Conservation (phyloP, 352 stramenopile species). For the Globisporangium megalacanthum region DNA sequence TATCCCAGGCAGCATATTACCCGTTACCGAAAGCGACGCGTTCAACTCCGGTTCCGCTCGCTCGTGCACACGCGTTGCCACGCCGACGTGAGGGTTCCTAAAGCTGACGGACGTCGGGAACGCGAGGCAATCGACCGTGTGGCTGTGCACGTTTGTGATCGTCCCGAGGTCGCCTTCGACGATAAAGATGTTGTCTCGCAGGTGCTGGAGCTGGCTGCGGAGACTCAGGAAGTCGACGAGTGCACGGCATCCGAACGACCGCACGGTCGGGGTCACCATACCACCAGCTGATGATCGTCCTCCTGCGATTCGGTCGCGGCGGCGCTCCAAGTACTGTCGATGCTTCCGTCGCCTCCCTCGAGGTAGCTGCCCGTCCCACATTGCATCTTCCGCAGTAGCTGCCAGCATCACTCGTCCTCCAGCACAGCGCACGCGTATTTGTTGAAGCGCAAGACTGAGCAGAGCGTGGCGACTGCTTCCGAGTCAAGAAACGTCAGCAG, state of each 20-base stretch:
- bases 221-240: conserved; percentile 40
- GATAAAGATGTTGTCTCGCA: conserved; percentile 29
- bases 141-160: conserved; percentile 21
- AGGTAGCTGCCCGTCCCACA: neutral
- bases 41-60: conserved; percentile 34
- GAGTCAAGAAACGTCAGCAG: conserved; percentile 14
- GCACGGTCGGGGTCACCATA: conserved; percentile 2
- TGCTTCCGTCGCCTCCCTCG: too few species aligned
- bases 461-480: neutral
- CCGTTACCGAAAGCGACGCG: conserved; percentile 4
- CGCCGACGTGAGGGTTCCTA: conserved; percentile 33
- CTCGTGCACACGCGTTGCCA: conserved; percentile 38
- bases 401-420: conserved; percentile 3
- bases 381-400: conserved; percentile 3
- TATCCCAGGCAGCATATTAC: neutral
- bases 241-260: conserved; percentile 4
- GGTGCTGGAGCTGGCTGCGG: conserved; percentile 29
- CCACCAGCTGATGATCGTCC: neutral
- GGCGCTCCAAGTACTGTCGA: neutral
- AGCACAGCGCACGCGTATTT: neutral
- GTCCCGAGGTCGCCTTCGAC: conserved; percentile 36
- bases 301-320: neutral
- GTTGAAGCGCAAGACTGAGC: conserved; percentile 1
- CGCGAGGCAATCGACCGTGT: conserved; percentile 47
- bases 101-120: conserved; percentile 47